Percentiles rank a stretch among this genome's conserved stretches.
Conservation (phyloP, 306 rosid species). For the Parietaria judaica region DNA sequence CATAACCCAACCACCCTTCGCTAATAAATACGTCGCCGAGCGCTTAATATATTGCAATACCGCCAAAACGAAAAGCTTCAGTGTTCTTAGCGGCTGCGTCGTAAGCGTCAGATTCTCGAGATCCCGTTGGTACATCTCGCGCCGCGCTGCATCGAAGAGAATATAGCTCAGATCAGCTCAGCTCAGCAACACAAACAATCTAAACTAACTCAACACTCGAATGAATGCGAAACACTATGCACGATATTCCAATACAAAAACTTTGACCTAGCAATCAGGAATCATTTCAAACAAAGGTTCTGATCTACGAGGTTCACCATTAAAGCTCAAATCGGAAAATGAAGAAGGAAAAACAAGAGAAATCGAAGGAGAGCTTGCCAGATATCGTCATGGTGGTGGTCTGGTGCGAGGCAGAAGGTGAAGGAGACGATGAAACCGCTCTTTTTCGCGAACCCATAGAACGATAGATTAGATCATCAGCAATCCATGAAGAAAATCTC, state of each 20-base stretch:
- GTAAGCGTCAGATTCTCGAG: slow-evolving; percentile 73
- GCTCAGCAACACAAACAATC: too few species aligned
- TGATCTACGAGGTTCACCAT: neutral
- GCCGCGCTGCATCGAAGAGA: slow-evolving; percentile 42
- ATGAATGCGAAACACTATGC: too few species aligned
- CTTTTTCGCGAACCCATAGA: slow-evolving; percentile 26
- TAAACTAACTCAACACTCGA: too few species aligned
- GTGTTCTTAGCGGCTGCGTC: slow-evolving; percentile 73
- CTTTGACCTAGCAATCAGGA: too few species aligned
- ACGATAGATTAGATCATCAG: slow-evolving; percentile 17
- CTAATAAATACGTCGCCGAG: slow-evolving; percentile 49
- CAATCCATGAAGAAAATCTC: neutral
- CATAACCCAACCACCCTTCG: slow-evolving; percentile 87
- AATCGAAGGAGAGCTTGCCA: slow-evolving; percentile 22
- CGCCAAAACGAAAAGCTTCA: slow-evolving; percentile 68
- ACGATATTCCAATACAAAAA: too few species aligned
- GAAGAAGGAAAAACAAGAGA: neutral
- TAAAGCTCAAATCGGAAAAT: neutral
- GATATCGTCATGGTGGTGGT: slow-evolving; percentile 22
- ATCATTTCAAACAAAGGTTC: neutral
- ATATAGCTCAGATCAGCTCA: slow-evolving; percentile 22
- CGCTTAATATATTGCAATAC: slow-evolving; percentile 47
- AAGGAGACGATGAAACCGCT: slow-evolving; percentile 12
- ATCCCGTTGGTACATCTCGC: slow-evolving; percentile 45
- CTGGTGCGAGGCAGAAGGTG: slow-evolving; percentile 15